Evolutionary conservation across 208 protist species (phyloP).

Genomic region (Wallacemonas sp.): DNA sequence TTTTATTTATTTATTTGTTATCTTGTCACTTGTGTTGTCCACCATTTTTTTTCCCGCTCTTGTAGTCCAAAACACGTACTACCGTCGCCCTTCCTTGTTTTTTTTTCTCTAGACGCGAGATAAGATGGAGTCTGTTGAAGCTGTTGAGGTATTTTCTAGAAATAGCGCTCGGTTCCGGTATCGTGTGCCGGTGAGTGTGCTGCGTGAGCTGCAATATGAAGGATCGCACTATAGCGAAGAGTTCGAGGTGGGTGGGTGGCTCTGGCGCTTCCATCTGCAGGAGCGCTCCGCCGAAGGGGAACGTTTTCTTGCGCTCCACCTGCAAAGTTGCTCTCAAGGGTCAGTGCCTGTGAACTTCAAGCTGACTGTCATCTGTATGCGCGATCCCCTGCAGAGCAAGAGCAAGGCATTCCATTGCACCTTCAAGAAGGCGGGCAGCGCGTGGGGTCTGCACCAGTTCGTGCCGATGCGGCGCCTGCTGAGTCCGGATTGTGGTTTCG

Average conservation of each 20-base stretch:
- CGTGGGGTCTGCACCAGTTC: conserved; percentile 90
- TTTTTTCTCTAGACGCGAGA: not conserved
- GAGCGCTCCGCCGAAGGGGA: conserved; percentile 50
- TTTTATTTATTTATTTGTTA: not conserved
- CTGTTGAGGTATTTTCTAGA: conserved; percentile 63
- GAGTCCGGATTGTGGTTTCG: conserved; percentile 54
- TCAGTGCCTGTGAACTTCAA: conserved; percentile 70
- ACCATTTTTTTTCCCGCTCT: not conserved
- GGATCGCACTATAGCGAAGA: conserved; percentile 73
- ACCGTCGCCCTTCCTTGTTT: too few species aligned
- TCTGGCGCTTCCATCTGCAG: conserved; percentile 87
- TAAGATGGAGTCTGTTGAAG: conserved; percentile 61
- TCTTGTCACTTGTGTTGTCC: not conserved
- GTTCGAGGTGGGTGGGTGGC: conserved; percentile 73
- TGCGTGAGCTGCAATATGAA: conserved; percentile 64
- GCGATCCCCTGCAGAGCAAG: conserved; percentile 61
- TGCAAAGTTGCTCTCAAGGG: conserved; percentile 73
- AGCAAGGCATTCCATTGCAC: conserved; percentile 85
- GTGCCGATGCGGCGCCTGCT: conserved; percentile 60
- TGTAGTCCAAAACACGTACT: too few species aligned
- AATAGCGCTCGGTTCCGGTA: conserved; percentile 76
- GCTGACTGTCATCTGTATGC: conserved; percentile 59
- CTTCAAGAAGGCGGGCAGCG: conserved; percentile 79
- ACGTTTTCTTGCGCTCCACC: conserved; percentile 73
- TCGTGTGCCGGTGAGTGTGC: conserved; percentile 65